Evolutionary conservation across 352 stramenopile genomes (phyloP), one percentile per base, ranked within the genome.

Genomic region (Pythium utonaiense): DNA sequence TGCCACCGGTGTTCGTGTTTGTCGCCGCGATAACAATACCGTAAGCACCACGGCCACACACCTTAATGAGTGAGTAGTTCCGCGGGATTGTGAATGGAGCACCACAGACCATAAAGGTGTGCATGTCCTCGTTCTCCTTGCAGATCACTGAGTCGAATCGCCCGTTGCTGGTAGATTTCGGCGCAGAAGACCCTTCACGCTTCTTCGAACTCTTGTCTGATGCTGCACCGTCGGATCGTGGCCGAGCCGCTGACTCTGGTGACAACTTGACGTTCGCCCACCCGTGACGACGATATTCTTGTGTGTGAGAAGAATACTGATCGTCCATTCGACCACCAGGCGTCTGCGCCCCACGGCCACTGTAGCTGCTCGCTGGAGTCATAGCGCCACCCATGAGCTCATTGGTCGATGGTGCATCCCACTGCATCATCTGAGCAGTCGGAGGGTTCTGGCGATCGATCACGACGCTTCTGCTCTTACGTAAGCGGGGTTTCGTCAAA

Each of bases 91-190:
- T 91, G 50, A 96, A 96, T 13, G 83, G 83, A 47, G 86, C 86
- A n/a, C 87, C 86, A 41, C 85, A 95, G 30, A 96, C 86, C 78
- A 92, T 94, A 53, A 94, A 96, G 14, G 84, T 93, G 67, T 95
- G 86, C 84, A 95, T 95, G 33, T 84, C 76, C 28, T 83, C 77
- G 58, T 95, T 91, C 38, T 95, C 85, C 61, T 95, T 92, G 65
- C 85, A 95, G 31, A 78, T 69, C 9, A 95, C 67, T 7, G 85
- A 79, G 34, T 92, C 80, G 38, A 72, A 68, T 9, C 56, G 52
- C 6, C 53, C 57, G 13, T 25, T 63, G 16, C 24, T 67, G 1
- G 38, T 25, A 27, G 44, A 8, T 45, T 67, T 67, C 0, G 55
- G 3, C 30, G 49, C 25, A 41, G 61, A 31, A 10, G 49, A 8